Evolutionary conservation across 2,329 filamentous ascomycete genomes (phyloP).

Genomic region (Fusarium siculi): DNA sequence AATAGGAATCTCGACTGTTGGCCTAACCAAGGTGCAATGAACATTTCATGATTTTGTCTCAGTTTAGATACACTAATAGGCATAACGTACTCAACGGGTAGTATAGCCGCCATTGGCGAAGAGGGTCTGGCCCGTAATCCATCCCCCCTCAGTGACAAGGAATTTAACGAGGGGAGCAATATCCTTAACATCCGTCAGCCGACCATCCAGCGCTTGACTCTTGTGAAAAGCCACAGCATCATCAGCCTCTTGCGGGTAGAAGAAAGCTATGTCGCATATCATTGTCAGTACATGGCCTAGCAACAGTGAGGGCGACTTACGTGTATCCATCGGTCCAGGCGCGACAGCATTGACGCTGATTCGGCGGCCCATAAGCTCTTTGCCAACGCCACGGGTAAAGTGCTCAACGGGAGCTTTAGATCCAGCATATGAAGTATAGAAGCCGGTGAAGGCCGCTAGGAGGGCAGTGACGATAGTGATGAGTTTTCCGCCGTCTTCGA

Average conservation of each 20-base stretch:
- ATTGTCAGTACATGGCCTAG: background rate
- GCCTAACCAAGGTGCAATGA: accelerated
- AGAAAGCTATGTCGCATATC: accelerated
- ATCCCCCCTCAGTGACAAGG: background rate
- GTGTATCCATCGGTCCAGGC: background rate
- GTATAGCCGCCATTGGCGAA: background rate
- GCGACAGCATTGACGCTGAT: background rate
- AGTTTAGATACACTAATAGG: accelerated
- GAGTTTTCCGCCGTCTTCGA: background rate
- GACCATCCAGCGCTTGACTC: background rate
- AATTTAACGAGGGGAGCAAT: background rate
- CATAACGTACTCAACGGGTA: background rate
- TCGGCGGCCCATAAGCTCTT: background rate
- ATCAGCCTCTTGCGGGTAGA: background rate
- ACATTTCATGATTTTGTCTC: accelerated
- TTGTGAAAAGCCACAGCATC: background rate
- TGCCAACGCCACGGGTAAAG: background rate
- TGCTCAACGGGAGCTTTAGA: background rate
- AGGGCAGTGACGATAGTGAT: background rate
- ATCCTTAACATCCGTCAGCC: background rate
- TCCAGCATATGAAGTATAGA: background rate
- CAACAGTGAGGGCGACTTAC: accelerated
- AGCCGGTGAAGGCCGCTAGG: background rate
- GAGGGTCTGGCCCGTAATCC: background rate
- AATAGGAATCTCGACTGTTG: background rate